Conservation (phyloP, 176 grass and related monocot genomes). For the Musa troglodytarum region DNA sequence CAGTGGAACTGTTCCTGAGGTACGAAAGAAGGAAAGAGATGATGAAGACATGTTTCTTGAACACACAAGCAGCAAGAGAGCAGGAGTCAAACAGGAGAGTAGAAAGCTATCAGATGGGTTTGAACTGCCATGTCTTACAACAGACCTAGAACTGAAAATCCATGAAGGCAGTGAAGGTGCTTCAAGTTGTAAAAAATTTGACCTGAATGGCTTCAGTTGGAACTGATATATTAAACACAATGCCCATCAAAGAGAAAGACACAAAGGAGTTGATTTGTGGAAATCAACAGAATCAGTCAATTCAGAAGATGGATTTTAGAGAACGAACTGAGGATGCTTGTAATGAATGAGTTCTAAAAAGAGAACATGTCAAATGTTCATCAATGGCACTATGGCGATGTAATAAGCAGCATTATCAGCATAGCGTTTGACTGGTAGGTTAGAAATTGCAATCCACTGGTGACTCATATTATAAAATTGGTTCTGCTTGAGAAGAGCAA, state of each 20-base stretch:
- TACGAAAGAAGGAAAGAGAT: background rate
- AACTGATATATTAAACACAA: conserved; percentile 13
- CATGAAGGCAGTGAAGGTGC: conserved; percentile 12
- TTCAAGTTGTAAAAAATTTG: conserved; percentile 31
- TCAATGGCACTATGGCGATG: too few relatives aligned
- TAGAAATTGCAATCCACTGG: too few relatives aligned
- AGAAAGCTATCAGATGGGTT: conserved; percentile 29
- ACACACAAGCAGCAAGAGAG: conserved; percentile 25
- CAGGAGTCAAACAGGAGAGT: conserved; percentile 27
- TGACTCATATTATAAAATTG: too few relatives aligned
- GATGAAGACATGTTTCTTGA: conserved; percentile 37
- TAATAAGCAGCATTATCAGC: too few relatives aligned
- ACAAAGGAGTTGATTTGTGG: too few relatives aligned
- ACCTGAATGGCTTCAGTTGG: conserved; percentile 67
- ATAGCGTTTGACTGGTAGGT: too few relatives aligned
- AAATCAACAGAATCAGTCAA: too few relatives aligned
- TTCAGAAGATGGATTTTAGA: too few relatives aligned
- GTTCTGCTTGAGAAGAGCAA: too few relatives aligned
- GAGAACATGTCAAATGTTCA: too few relatives aligned
- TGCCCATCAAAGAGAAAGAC: background rate
- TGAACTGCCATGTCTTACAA: background rate
- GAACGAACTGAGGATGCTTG: too few relatives aligned
- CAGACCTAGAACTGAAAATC: conserved; percentile 48
- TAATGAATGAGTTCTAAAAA: too few relatives aligned
- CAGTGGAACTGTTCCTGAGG: background rate